Base-by-base conservation (phyloP, 2,329 filamentous ascomycete species). In the Magnaporthiopsis rhizophila region DNA sequence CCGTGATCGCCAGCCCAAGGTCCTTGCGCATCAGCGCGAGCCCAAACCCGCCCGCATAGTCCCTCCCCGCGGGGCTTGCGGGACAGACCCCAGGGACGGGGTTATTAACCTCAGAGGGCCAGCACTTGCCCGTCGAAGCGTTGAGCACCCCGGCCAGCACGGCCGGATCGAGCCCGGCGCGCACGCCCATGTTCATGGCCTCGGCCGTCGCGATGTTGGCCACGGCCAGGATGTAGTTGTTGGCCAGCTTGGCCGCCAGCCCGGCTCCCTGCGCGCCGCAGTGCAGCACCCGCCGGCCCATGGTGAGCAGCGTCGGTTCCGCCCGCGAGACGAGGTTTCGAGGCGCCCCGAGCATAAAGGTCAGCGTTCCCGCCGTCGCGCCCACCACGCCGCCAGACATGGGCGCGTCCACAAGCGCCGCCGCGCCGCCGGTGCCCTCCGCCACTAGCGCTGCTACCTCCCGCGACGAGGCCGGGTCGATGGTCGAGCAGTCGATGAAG, bases 331-430 rank as follows among this genome's bases (percentile, higher is more conserved):
- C 80, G 0, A 90, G 74, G 36, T 15, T 15, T 1, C 95, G 80
- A 0, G 90, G 74, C 4, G 79, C 73, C 0, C 95, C 95, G 64
- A 98, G 86, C 95, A 99, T 98, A 75, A 99, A 99, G 0, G 93
- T 97, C 65, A 99, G 80, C 0, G 92, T 93, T 45, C 90, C 95
- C 15, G 92, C 92, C 7, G 86, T 82, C 13, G 95, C 95, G 58
- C 94, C 95, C 6, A 98, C 92, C 0, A 97, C 93, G 62, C 95
- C 95, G 61, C 95, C 95, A 0, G 94, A 98, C 89, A 99, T 97
- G 59, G 95, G 95, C 3, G 95, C 94, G 74, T 99, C 95, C 65
- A 97, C 88, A 72, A 98, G 97, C 63, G 82, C 83, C 1, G 86
- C 86, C 6, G 84, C 83, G 65, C 71, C 69, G 26, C 26, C 6